phyloP scores from a whole-genome alignment of 768 basidiomycete species.

The Serendipita sp. region DNA sequence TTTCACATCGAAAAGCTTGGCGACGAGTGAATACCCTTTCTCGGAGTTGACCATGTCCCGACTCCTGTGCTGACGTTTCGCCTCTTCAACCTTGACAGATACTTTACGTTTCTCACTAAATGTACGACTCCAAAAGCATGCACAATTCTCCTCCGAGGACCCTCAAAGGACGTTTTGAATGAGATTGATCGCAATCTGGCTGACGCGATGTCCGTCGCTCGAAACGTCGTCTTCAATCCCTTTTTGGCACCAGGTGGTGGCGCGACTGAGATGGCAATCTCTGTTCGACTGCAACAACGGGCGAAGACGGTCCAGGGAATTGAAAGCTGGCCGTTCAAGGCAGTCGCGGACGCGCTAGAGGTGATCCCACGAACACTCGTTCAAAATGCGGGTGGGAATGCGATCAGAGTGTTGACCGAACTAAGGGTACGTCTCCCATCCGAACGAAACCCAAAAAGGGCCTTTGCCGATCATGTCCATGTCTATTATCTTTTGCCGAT shows the following conservation, averaged over 20 bases:
- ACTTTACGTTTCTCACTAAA: constrained; percentile 94
- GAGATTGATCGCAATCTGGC: constrained; percentile 96
- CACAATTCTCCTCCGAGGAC: constrained; percentile 93
- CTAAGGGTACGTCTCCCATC: constrained; percentile 49
- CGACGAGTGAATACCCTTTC: constrained; percentile 75
- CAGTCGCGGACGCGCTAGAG: constrained; percentile 93
- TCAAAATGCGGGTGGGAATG: constrained; percentile 92
- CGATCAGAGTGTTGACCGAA: constrained; percentile 83
- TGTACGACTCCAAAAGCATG: constrained; percentile 88
- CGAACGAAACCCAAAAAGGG: background rate
- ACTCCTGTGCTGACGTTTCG: too few species aligned
- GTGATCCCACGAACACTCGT: constrained; percentile 90
- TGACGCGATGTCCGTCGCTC: constrained; percentile 93
- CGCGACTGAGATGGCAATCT: constrained; percentile 96
- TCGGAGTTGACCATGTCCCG: background rate
- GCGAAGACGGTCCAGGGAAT: constrained; percentile 72
- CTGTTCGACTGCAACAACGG: constrained; percentile 56
- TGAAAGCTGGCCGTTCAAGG: constrained; percentile 80
- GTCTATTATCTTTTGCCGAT: background rate
- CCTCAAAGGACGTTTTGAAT: constrained; percentile 95
- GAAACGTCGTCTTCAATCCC: constrained; percentile 95
- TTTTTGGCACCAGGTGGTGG: constrained; percentile 88
- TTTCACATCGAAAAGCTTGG: constrained; percentile 96
- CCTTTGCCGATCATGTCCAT: background rate
- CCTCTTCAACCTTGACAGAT: constrained; percentile 31